Evolutionary conservation across 495 filamentous ascomycete species (phyloP), one percentile per base, ranked within the genome.

Genomic region (Xanthoparmelia taractica): DNA sequence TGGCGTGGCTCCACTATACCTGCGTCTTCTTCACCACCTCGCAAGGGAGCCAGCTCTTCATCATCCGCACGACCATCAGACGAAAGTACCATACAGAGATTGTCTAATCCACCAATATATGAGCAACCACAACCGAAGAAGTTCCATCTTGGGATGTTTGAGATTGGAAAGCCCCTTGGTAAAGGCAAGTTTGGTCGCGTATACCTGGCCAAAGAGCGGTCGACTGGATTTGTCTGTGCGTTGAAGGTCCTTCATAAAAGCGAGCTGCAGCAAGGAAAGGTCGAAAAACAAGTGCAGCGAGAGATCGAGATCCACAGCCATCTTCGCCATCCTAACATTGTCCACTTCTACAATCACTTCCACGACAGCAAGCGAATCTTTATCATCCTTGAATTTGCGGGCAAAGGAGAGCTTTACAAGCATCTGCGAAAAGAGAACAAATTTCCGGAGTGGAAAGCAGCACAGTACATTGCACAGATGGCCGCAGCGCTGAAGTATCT

Each of bases 231-330:
- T 75, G 90, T 98, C 62, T 98, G 94, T 75, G 94, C 92, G 11
- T 82, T 98, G 60, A 98, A 98, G 76, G 95, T 97, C 57, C 80
- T 97, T 15, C 92, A 97, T 79, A 97, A 97, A 75, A 88, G 84
- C 57, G 94, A 98, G 73, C 79, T 98, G 59, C 89, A 93, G 72
- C 87, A 91, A 69, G 91, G 90, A 57, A 88, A 89, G 56, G 95
- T 97, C 33, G 95, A 98, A 77, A 97, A 95, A 78, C 94, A 97
- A 76, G 90, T 97, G 52, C 84, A 95, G 40, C 88, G 94, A 70
- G 94, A 98, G 72, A 96, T 98, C 60, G 94, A 98, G 75, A 97
- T 98, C 64, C 94, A 98, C 76, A 91, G 86, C 73, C 95, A 98
- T 73, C 80, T 98, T 56, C 87, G 93, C 27, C 94, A 98, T 74